Base-by-base conservation (phyloP, 2,329 filamentous ascomycete species). In the Clathrospora elynae region DNA sequence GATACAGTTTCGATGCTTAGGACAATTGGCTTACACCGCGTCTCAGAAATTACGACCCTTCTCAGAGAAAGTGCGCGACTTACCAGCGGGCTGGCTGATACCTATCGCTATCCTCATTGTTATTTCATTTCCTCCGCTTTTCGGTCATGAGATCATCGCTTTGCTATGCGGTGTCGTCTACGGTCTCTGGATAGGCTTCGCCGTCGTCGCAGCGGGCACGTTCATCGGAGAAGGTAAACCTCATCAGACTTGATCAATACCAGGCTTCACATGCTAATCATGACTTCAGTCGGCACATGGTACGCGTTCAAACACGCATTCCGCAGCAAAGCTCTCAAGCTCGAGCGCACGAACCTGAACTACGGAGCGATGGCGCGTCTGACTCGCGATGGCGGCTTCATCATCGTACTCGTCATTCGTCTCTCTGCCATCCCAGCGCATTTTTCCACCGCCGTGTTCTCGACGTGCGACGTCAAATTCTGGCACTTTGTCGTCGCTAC, bases 381-480 rank as follows among this genome's bases (percentile, higher is more conserved):
- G 6, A 67, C 63, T 3, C 57, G 66, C 26, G 66, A 68, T 31
- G 62, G 59, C 18, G 64, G 64, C 5, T 68, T 67, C 48, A 51
- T 59, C 49, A 64, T 68, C 19, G 63, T 68, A 16, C 56, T 68
- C 8, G 22, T 68, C 14, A 68, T 68, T 38, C 63, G 66, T 6
- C 54, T 68, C 6, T 62, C 57, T 23, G 66, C 63, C n/a, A 57
- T 67, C 18, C 66, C 66, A 6, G 54, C 62, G 23, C 66, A 68
- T 47, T 67, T 68, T 47, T 62, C 57, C 13, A 67, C 64, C 12
- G 66, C 64, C 28, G 64, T 67, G 1, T 68, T 68, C 37, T 65
- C 62, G 13, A 68, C 66, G 23, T 68, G 64, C 51, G 61, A 68
- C 45, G 66, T 68, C 33, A 67, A 65, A 12, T 68, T 68, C 49